phyloP scores from a whole-genome alignment of 495 filamentous ascomycete species.

The Neurospora discreta region DNA sequence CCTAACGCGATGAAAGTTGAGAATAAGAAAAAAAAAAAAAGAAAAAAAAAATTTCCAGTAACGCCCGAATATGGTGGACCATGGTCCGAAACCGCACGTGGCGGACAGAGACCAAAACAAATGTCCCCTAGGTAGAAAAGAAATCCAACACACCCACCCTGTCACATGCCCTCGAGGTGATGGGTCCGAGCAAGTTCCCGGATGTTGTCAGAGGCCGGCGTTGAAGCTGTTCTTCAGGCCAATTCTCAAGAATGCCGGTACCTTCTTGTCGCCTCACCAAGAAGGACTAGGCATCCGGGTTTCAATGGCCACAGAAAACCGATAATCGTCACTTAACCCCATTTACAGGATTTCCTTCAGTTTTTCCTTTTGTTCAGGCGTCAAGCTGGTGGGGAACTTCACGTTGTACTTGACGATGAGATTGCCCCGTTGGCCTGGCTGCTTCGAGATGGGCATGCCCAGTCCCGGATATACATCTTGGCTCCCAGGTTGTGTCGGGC shows the following conservation, averaged over 20 bases:
- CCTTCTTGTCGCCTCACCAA: not conserved
- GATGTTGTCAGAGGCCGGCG: not conserved
- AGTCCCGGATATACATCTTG: slow-evolving; percentile 70
- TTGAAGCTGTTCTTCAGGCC: not conserved
- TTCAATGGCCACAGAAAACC: not conserved
- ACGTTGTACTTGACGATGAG: slow-evolving; percentile 86
- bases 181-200: not conserved
- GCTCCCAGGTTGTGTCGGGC: slow-evolving; percentile 74
- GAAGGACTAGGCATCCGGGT: not conserved
- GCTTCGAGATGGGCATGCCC: slow-evolving; percentile 90
- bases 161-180: not conserved
- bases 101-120: not conserved
- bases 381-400: slow-evolving; percentile 73
- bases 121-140: not conserved
- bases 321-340: not conserved
- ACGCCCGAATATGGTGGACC: not conserved
- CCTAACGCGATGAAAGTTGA: not conserved
- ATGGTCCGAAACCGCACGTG: not conserved
- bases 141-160: not conserved
- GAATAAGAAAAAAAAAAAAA: not conserved
- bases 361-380: slow-evolving; percentile 60
- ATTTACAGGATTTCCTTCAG: slow-evolving; percentile 62
- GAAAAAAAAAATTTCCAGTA: not conserved
- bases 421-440: slow-evolving; percentile 70
- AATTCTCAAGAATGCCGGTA: not conserved